Evolutionary conservation across 495 filamentous ascomycete genomes (phyloP).

Genomic region (Barbatosphaeria neglecta): DNA sequence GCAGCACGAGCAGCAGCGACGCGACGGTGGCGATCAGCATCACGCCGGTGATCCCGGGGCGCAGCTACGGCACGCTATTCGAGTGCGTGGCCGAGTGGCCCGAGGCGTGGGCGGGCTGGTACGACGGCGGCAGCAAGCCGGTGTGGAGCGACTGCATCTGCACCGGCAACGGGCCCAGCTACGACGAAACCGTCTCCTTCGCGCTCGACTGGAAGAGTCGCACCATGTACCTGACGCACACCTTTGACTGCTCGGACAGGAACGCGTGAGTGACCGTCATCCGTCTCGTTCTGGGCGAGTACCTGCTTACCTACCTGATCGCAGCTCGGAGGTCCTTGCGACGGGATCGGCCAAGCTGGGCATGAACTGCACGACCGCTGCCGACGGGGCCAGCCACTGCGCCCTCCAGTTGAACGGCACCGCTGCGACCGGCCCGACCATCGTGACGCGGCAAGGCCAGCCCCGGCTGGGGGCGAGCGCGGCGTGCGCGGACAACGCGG

Average conservation of each 20-base stretch:
- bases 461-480: constrained; percentile 4
- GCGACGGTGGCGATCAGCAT: constrained; percentile 23
- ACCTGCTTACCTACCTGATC: too few relatives aligned
- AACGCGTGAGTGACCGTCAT: constrained; percentile 25
- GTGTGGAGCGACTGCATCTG: constrained; percentile 33
- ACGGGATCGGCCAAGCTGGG: constrained; percentile 19
- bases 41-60: constrained; percentile 6
- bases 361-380: constrained; percentile 16
- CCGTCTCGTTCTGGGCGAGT: too few relatives aligned
- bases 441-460: constrained; percentile 9
- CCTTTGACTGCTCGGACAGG: constrained; percentile 22
- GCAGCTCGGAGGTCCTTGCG: constrained; percentile 19
- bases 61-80: constrained; percentile 13
- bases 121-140: constrained; percentile 16
- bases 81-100: constrained; percentile 29
- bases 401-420: constrained; percentile 8
- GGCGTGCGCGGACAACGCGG: constrained; percentile 12
- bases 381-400: constrained; percentile 15
- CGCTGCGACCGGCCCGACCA: constrained; percentile 6
- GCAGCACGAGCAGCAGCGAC: constrained; percentile 14
- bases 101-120: constrained; percentile 24
- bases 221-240: constrained; percentile 24
- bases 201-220: constrained; percentile 26
- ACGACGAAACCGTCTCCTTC: constrained; percentile 23
- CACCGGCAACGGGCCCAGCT: constrained; percentile 20